Conservation (phyloP, 2,329 filamentous ascomycete species). For the Penicillium sp. region DNA sequence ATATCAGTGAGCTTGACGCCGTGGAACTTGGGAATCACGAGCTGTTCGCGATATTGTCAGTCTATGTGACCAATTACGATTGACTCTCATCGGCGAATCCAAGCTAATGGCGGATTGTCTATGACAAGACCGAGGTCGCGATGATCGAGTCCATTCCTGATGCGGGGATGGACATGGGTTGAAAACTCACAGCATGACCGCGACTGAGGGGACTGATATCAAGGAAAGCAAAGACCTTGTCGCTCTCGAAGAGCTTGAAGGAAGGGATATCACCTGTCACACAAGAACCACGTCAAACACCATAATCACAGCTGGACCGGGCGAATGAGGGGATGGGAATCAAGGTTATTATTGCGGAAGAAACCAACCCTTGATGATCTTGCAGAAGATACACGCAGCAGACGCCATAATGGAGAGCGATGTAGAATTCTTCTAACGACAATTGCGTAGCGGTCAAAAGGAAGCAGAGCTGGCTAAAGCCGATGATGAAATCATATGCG, state of each 20-base stretch:
- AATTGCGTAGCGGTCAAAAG: too few relatives aligned
- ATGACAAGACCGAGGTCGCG: background rate
- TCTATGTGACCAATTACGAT: too few relatives aligned
- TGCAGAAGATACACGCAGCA: conserved; percentile 89
- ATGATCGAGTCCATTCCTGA: background rate
- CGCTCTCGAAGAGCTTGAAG: conserved; percentile 92
- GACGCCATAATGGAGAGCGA: conserved; percentile 25
- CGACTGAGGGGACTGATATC: conserved; percentile 86
- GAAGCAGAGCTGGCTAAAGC: background rate
- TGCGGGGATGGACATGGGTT: conserved; percentile 17
- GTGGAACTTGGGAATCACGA: conserved; percentile 93
- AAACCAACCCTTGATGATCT: conserved; percentile 79
- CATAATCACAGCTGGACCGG: background rate
- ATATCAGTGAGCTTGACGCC: conserved; percentile 88
- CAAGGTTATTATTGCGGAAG: background rate
- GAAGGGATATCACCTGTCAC: conserved; percentile 81
- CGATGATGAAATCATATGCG: conserved; percentile 17
- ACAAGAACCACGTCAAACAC: conserved; percentile 3
- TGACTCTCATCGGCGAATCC: too few relatives aligned
- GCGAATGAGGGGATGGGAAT: background rate
- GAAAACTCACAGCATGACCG: conserved; percentile 71
- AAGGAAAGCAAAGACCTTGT: conserved; percentile 90
- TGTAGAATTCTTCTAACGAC: background rate
- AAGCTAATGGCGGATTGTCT: background rate
- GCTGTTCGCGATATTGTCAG: conserved; percentile 47